These are phyloP conservation scores for Escovopsis weberi DNA, from an alignment of 2,329 filamentous ascomycete species.

Conservation along the genomic window DNA sequence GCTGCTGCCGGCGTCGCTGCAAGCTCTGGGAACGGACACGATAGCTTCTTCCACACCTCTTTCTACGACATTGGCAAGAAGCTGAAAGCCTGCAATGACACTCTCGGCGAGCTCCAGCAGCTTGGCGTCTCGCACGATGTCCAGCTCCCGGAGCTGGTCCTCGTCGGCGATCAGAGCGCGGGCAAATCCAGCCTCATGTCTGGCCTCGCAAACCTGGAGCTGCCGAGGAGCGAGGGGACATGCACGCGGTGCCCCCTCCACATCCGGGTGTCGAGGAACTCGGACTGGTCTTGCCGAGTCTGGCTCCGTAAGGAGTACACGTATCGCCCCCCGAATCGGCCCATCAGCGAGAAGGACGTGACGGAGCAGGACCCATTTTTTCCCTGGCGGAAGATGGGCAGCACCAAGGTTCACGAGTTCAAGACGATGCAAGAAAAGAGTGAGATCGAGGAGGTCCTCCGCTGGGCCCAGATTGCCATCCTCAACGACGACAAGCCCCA, in stretches of 20 bases:
- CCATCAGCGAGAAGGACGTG: conserved; percentile 30
- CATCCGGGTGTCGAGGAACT: conserved; percentile 49
- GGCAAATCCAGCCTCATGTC: conserved; percentile 63
- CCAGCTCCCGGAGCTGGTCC: conserved; percentile 61
- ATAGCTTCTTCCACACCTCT: conserved; percentile 28
- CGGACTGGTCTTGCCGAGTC: conserved; percentile 54
- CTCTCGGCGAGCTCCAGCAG: conserved; percentile 52
- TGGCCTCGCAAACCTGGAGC: conserved; percentile 52
- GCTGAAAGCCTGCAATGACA: conserved; percentile 50
- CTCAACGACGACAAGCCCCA: conserved; percentile 49
- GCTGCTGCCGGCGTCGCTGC: conserved; percentile 3
- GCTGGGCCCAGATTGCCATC: conserved; percentile 63
- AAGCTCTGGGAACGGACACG: conserved; percentile 16
- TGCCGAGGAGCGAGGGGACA: conserved; percentile 51
- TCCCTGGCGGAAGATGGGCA: conserved; percentile 45
- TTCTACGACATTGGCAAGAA: conserved; percentile 44
- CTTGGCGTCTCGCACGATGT: conserved; percentile 60
- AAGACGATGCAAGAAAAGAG: conserved; percentile 44
- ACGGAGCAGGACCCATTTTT: conserved; percentile 41
- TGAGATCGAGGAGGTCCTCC: conserved; percentile 52
- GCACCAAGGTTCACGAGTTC: conserved; percentile 40
- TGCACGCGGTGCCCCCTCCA: conserved; percentile 74
- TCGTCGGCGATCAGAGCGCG: conserved; percentile 73
- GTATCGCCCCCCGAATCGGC: conserved; percentile 28
- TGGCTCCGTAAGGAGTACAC: conserved; percentile 51